Evolutionary conservation across 2,329 filamentous ascomycete species (phyloP).

Genomic region (Fusarium sp.): DNA sequence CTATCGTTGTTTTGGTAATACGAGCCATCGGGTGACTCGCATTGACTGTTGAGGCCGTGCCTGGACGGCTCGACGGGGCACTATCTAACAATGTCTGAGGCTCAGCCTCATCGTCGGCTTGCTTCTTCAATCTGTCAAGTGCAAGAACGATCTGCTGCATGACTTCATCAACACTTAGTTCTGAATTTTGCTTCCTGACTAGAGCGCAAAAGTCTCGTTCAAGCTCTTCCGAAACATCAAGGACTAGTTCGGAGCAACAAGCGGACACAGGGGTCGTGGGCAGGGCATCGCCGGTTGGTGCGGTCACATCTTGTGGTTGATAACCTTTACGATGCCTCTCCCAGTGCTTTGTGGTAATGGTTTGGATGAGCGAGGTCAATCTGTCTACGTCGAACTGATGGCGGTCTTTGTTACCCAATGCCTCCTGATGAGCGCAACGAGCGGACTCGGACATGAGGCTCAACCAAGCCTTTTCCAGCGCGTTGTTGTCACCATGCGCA

Average conservation of each 20-base stretch:
- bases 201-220: slow-evolving; percentile 65
- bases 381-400: slow-evolving; percentile 32
- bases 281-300: slow-evolving; percentile 48
- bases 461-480: slow-evolving; percentile 83
- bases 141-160: slow-evolving; percentile 60
- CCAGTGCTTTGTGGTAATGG: slow-evolving; percentile 62
- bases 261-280: slow-evolving; percentile 52
- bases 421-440: slow-evolving; percentile 61
- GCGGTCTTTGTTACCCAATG: slow-evolving; percentile 36
- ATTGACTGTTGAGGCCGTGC: slow-evolving; percentile 34
- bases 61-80: slow-evolving; percentile 32
- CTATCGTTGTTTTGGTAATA: slow-evolving; percentile 39
- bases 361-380: slow-evolving; percentile 54
- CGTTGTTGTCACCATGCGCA: slow-evolving; percentile 81
- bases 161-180: slow-evolving; percentile 60
- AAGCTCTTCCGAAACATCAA: slow-evolving; percentile 63
- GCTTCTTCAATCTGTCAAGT: slow-evolving; percentile 42
- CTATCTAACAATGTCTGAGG: slow-evolving; percentile 31
- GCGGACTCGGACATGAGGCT: slow-evolving; percentile 66
- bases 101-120: slow-evolving; percentile 32
- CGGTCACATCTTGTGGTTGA: slow-evolving; percentile 50
- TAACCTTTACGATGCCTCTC: slow-evolving; percentile 60
- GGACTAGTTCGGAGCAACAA: slow-evolving; percentile 64
- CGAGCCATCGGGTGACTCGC: slow-evolving; percentile 37
- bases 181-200: slow-evolving; percentile 56